Percentiles rank a stretch among this genome's conserved stretches.
Conservation (phyloP, 768 basidiomycete species). For the Suillus plorans region DNA sequence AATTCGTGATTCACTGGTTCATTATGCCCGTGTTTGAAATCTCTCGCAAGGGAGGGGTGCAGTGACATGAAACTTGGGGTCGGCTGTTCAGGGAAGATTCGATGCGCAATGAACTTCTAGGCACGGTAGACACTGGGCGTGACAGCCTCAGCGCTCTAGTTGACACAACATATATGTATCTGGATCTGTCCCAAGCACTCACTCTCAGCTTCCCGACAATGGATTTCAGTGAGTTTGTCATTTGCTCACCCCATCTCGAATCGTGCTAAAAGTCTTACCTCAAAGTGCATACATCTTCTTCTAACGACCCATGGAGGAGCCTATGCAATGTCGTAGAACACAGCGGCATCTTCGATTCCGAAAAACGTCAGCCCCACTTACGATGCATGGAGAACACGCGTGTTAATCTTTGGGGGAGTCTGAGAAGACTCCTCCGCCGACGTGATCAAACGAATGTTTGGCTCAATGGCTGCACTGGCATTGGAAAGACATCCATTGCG, state of each 20-base stretch:
- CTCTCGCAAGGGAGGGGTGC: not conserved
- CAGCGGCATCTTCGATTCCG: not conserved
- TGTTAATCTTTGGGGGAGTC: not conserved
- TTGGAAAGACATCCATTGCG: not conserved
- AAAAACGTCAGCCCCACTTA: not conserved
- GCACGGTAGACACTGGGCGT: not conserved
- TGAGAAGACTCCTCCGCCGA: not conserved
- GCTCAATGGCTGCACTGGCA: not conserved
- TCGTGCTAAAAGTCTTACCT: not conserved
- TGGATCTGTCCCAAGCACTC: not conserved
- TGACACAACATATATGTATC: not conserved
- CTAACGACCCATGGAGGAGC: not conserved
- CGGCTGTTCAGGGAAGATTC: not conserved
- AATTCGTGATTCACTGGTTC: not conserved
- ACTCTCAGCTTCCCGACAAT: not conserved
- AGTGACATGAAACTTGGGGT: not conserved
- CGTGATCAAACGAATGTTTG: not conserved
- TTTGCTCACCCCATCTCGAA: no score
- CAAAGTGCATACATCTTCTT: not conserved
- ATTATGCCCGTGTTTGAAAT: not conserved
- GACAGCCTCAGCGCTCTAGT: not conserved
- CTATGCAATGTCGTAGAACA: not conserved
- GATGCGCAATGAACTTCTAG: not conserved
- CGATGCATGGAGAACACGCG: constrained; percentile 1
- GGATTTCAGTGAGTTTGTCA: not conserved